Percentiles rank a stretch among this genome's conserved stretches.
Conservation (phyloP, 768 basidiomycete genomes). For the Piloderma croceum region DNA sequence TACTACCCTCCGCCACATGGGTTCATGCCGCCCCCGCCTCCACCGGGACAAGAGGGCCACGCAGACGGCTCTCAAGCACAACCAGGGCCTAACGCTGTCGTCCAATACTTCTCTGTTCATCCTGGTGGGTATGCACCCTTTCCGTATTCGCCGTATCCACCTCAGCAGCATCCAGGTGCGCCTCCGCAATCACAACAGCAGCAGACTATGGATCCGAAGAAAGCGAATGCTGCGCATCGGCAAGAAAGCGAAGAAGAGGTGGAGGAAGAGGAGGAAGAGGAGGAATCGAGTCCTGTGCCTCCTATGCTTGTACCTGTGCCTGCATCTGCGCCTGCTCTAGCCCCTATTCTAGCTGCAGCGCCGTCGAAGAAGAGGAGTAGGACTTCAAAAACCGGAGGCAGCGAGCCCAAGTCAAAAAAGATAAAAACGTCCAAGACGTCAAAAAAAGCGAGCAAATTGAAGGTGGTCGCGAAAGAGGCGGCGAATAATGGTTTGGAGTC, state of each 20-base stretch:
- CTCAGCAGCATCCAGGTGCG: neutral
- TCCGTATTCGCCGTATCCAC: neutral
- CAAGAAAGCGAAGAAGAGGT: neutral
- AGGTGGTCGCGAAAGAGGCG: no score
- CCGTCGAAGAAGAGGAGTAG: no score
- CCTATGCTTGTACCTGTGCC: no score
- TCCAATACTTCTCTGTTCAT: no score
- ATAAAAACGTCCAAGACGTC: no score
- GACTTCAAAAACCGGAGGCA: no score
- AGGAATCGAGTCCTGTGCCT: neutral
- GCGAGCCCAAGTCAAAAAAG: no score
- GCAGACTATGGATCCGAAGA: neutral
- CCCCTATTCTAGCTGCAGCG: no score
- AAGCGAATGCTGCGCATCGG: neutral
- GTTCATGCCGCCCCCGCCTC: neutral
- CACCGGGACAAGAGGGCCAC: neutral
- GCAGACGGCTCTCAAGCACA: neutral
- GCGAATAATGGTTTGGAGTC: no score
- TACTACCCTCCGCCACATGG: neutral
- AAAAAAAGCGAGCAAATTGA: no score
- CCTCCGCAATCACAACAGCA: neutral
- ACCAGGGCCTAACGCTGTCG: neutral
- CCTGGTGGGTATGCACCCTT: no score
- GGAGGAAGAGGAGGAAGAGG: neutral
- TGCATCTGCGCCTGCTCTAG: no score